phyloP scores from a whole-genome alignment of 305 asterid species.

The Lippia alba region DNA sequence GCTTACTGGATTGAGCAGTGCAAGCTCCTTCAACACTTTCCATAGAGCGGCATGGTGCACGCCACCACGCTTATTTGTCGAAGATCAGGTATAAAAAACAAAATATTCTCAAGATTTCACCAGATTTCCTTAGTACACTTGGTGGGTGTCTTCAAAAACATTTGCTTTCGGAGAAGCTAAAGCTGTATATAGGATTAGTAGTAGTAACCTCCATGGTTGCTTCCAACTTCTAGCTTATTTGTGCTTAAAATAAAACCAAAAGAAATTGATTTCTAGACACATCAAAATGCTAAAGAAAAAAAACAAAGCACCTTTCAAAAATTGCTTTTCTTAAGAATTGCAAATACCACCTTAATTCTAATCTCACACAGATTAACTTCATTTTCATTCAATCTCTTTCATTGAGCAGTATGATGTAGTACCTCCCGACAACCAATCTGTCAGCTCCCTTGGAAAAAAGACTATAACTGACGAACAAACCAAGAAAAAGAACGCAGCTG shows the following conservation, averaged over 20 bases:
- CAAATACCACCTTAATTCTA: no score
- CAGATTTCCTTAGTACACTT: neutral
- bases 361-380: no score
- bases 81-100: slow-evolving; percentile 76
- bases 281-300: no score
- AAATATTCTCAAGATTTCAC: slow-evolving; percentile 3
- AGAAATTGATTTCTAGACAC: no score
- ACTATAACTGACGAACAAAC: slow-evolving; percentile 59
- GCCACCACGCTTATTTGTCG: slow-evolving; percentile 93
- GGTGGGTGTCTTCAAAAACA: no score
- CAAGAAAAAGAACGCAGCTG: slow-evolving; percentile 78
- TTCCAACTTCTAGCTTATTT: no score
- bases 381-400: slow-evolving; percentile 1
- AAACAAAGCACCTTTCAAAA: no score
- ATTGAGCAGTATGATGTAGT: slow-evolving; percentile 83
- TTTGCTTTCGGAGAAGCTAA: no score
- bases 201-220: no score
- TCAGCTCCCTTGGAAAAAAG: slow-evolving; percentile 84
- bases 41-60: slow-evolving; percentile 98
- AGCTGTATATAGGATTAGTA: no score
- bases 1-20: slow-evolving; percentile 87
- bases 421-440: slow-evolving; percentile 83
- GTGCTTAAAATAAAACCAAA: no score
- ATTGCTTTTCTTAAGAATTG: no score
- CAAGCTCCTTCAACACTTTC: slow-evolving; percentile 90